Evolutionary conservation across 2,329 filamentous ascomycete genomes (phyloP), one percentile per base, ranked within the genome.

Genomic region (Bipolaris victoriae): DNA sequence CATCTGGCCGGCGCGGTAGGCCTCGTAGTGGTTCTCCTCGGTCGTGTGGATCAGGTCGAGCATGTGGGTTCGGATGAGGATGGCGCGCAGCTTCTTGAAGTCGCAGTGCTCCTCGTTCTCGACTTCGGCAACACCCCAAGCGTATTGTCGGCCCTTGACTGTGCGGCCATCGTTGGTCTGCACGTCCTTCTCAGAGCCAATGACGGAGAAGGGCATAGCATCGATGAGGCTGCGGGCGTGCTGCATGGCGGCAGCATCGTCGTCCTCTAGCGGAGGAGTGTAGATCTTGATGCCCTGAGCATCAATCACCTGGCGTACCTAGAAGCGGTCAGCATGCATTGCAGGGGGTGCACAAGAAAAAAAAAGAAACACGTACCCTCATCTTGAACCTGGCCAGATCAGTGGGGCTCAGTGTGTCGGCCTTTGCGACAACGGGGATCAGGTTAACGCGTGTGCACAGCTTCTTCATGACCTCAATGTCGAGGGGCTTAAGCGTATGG

Each of bases 91-190:
- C 86, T 99, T 99, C 90, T 99, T 99, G 86, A 99, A 99, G 81
- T 99, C 95, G 82, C 95, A 99, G 86, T 99, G 95, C 77, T 99
- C 95, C 82, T 99, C 95, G 77, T 99, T 99, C 86, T 99, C 95
- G 50, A 99, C 95, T 81, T 99, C 95, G 61, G 95, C 95, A 72
- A 99, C 95, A 85, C 95, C 95, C 95, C 95, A 99, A 54, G 92
- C 92, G 82, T 99, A 99, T 81, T 99, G 96, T 64, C 95, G 92
- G 67, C 95, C 95, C 87, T 99, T 99, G 78, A 98, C 93, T 66
- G 97, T 96, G 78, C 94, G 94, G 72, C 92, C 92, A 74, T 99
- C 95, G 71, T 88, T 85, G 53, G 93, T 97, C 87, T 96, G 96
- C 70, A 99, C 95, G 72, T 99, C 96, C 85, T 97, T 98, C 86